Evolutionary conservation across 495 filamentous ascomycete genomes (phyloP).

Genomic region (Pyronema domesticum): DNA sequence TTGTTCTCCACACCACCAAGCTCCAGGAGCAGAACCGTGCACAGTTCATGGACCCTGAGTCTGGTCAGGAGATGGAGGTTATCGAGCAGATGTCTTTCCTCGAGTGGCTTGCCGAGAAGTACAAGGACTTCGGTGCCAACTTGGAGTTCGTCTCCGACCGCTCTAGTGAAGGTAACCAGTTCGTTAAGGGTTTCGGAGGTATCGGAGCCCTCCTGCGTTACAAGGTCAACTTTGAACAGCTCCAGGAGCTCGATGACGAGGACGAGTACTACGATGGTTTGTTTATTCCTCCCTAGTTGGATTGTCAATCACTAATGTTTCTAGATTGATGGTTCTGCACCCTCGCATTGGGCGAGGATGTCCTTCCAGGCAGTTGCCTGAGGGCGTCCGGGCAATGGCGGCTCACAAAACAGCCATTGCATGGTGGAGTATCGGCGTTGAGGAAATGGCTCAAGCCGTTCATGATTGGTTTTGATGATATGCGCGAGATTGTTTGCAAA

Average conservation of each 20-base stretch:
- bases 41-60: constrained; percentile 83
- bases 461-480: constrained; percentile 2
- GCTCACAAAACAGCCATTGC: not conserved
- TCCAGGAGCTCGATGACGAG: constrained; percentile 85
- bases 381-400: constrained; percentile 21
- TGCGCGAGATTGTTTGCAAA: not conserved
- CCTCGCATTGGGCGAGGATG: constrained; percentile 23
- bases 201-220: constrained; percentile 94
- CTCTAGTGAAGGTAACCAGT: constrained; percentile 95
- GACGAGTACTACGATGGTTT: constrained; percentile 95
- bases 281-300: not conserved
- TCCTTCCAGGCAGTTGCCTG: constrained; percentile 22
- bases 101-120: constrained; percentile 94
- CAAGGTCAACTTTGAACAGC: constrained; percentile 99
- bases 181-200: constrained; percentile 97
- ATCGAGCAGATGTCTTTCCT: constrained; percentile 73
- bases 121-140: constrained; percentile 91
- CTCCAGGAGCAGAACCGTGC: constrained; percentile 60
- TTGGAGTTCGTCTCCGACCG: constrained; percentile 96
- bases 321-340: constrained; percentile 25
- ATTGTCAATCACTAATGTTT: not conserved
- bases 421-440: not conserved
- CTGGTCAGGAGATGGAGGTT: constrained; percentile 91
- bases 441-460: not conserved
- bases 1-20: constrained; percentile 78